These are phyloP conservation scores for Pichia paraexigua DNA, from an alignment of 805 yeast species.

Conservation along the genomic window DNA sequence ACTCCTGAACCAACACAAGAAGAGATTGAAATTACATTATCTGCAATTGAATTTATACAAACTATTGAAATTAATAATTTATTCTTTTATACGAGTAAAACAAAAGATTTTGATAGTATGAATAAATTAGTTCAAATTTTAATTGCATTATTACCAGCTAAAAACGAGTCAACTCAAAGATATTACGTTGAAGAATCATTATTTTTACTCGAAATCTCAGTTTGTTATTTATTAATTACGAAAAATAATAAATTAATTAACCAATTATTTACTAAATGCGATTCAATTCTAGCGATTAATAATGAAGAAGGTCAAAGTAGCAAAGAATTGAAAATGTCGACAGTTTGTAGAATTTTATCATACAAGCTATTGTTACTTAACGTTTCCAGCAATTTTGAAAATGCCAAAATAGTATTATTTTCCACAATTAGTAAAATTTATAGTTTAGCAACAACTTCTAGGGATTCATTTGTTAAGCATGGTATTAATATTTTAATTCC, in stretches of 20 bases:
- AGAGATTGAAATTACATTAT: constrained; percentile 78
- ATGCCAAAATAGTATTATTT: constrained; percentile 15
- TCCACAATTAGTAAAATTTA: constrained; percentile 21
- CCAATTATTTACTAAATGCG: constrained; percentile 18
- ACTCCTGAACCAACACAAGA: constrained; percentile 89
- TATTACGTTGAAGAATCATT: constrained; percentile 23
- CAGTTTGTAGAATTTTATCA: constrained; percentile 35
- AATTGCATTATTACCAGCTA: constrained; percentile 29
- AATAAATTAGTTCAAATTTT: constrained; percentile 28
- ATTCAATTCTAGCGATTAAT: constrained; percentile 11
- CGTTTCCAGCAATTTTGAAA: constrained; percentile 28
- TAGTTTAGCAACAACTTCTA: constrained; percentile 20
- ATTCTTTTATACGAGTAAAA: constrained; percentile 41
- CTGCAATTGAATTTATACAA: constrained; percentile 75
- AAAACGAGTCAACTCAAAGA: constrained; percentile 22
- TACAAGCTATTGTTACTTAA: constrained; percentile 44
- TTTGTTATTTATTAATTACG: constrained; percentile 25
- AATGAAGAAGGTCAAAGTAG: constrained; percentile 12
- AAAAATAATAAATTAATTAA: constrained; percentile 20
- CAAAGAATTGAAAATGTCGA: constrained; percentile 21
- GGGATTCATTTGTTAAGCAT: constrained; percentile 36
- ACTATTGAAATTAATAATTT: constrained; percentile 56
- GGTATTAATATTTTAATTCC: constrained; percentile 41
- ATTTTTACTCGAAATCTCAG: constrained; percentile 27
- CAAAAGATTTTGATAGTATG: constrained; percentile 29